Conservation (phyloP, 345 rosid species). For the Combretum micranthum region DNA sequence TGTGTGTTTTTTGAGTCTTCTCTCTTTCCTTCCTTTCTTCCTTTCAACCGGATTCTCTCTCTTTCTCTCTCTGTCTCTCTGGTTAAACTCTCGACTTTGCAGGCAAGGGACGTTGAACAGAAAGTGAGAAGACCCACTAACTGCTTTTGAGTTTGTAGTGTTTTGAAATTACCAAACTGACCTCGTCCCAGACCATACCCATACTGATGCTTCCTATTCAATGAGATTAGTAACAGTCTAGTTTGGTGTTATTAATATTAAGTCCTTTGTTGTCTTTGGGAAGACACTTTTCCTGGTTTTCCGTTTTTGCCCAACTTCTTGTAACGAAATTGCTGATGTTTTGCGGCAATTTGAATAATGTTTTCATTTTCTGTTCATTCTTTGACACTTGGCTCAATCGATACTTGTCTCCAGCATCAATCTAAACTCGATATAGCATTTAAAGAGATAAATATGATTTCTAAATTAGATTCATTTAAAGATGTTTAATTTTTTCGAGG, state of each 20-base stretch:
- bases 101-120: constrained; percentile 42
- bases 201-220: neutral
- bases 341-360: no score
- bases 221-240: neutral
- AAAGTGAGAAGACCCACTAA: constrained; percentile 35
- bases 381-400: no score
- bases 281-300: neutral
- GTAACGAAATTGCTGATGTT: no score
- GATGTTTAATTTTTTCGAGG: no score
- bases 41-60: neutral
- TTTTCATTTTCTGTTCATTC: no score
- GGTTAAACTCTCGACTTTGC: constrained; percentile 26
- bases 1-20: neutral
- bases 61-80: constrained; percentile 10
- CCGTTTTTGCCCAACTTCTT: no score
- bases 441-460: no score
- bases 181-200: constrained; percentile 4
- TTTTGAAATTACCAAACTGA: constrained; percentile 17
- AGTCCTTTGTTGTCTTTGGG: neutral
- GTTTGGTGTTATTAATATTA: no score
- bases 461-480: no score
- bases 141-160: constrained; percentile 12
- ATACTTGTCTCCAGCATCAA: no score
- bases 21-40: neutral
- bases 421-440: no score